phyloP scores from a whole-genome alignment of 345 rosid species.

The Salix suchowensis region DNA sequence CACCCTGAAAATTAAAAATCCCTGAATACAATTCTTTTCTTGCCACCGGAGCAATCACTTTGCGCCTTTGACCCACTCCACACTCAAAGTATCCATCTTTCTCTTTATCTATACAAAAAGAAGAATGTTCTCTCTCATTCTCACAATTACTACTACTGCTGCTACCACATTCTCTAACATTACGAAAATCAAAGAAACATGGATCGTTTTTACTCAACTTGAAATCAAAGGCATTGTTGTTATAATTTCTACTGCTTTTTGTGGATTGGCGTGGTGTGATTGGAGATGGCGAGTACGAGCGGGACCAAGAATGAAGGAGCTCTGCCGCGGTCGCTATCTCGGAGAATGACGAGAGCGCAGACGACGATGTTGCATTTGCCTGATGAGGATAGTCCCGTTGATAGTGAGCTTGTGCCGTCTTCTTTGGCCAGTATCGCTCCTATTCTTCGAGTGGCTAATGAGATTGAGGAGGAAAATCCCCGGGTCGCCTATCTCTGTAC shows the following conservation, averaged over 20 bases:
- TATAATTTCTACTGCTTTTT: background rate
- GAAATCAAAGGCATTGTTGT: slow-evolving; percentile 3
- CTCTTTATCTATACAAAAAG: background rate
- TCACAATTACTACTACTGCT: background rate
- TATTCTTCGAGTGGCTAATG: slow-evolving; percentile 92
- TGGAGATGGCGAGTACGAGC: slow-evolving; percentile 72
- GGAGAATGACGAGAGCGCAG: slow-evolving; percentile 44
- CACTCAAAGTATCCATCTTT: slow-evolving; percentile 57
- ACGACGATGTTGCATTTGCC: slow-evolving; percentile 47
- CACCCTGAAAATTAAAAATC: background rate
- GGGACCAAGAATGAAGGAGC: slow-evolving; percentile 45
- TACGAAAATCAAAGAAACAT: background rate
- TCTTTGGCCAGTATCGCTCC: slow-evolving; percentile 63
- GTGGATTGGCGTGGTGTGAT: background rate
- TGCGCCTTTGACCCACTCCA: slow-evolving; percentile 35
- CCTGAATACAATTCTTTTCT: slow-evolving; percentile 49
- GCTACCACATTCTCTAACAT: background rate
- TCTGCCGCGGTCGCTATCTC: slow-evolving; percentile 37
- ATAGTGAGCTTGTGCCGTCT: slow-evolving; percentile 92
- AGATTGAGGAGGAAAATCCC: slow-evolving; percentile 55
- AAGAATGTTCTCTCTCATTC: background rate
- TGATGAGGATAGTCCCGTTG: slow-evolving; percentile 48
- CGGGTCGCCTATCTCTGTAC: slow-evolving; percentile 89
- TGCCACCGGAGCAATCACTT: slow-evolving; percentile 44
- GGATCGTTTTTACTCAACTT: background rate